Percentiles rank a stretch among this genome's conserved stretches.
Conservation (phyloP, 192 early-diverging fungal genomes). For the Backusella parvicylindrica region DNA sequence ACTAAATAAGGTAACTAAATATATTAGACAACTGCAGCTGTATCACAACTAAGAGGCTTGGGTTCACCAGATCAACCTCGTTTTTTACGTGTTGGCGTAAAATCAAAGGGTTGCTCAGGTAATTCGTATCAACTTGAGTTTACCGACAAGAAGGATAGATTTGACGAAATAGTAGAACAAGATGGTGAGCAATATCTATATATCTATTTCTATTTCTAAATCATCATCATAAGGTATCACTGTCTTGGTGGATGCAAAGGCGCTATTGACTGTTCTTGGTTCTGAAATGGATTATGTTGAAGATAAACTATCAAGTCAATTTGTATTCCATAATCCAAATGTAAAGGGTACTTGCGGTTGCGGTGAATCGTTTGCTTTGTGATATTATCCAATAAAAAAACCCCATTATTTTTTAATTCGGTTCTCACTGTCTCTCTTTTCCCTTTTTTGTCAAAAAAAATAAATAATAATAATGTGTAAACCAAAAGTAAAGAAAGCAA, state of each 20-base stretch:
- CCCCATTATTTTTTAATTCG: too few species aligned
- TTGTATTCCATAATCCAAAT: slow-evolving; percentile 97
- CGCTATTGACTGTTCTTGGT: slow-evolving; percentile 89
- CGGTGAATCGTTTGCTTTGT: slow-evolving; percentile 88
- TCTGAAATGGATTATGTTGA: slow-evolving; percentile 98
- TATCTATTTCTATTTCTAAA: neutral
- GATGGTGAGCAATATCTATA: slow-evolving; percentile 67
- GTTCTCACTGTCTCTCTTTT: neutral
- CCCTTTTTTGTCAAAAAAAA: neutral
- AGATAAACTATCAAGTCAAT: slow-evolving; percentile 83
- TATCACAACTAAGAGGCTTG: slow-evolving; percentile 61
- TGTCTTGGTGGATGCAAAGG: slow-evolving; percentile 94
- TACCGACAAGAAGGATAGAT: slow-evolving; percentile 67
- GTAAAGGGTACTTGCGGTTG: slow-evolving; percentile 95
- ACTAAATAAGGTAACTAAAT: too few species aligned
- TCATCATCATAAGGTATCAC: slow-evolving; percentile 66
- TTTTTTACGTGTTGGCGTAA: slow-evolving; percentile 82
- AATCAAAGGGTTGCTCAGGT: slow-evolving; percentile 95
- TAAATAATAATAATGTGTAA: neutral
- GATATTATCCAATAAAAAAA: slow-evolving; percentile 14
- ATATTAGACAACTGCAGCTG: slow-evolving; percentile 76
- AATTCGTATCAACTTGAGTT: slow-evolving; percentile 85
- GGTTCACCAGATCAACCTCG: slow-evolving; percentile 53
- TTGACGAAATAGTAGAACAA: slow-evolving; percentile 92
- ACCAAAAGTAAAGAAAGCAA: neutral